Conservation (phyloP, 106 monocot genomes). For the Cymbidium sinense region DNA sequence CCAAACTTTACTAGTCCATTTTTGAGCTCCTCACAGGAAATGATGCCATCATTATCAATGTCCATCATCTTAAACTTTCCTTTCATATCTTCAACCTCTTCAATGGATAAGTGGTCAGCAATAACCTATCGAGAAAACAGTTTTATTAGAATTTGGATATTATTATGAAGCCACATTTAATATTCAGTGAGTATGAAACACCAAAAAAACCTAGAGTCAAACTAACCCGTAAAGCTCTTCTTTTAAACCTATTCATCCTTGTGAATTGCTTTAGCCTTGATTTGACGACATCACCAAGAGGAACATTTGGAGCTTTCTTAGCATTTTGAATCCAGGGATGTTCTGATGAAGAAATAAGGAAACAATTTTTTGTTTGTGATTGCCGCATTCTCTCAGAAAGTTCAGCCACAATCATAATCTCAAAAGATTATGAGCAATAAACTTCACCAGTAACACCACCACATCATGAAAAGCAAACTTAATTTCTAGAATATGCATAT, state of each 20-base stretch:
- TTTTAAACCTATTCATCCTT: constrained; percentile 97
- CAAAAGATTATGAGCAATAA: not conserved
- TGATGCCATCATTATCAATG: constrained; percentile 54
- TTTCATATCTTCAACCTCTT: constrained; percentile 66
- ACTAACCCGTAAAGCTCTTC: constrained; percentile 88
- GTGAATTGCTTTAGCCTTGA: constrained; percentile 97
- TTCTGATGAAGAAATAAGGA: constrained; percentile 28
- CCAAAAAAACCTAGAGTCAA: not conserved
- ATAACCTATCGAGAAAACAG: constrained; percentile 36
- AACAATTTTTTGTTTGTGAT: not conserved
- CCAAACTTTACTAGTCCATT: constrained; percentile 46
- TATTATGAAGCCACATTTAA: not conserved
- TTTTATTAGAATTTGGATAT: not conserved
- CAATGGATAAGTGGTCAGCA: constrained; percentile 58
- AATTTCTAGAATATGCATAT: not conserved
- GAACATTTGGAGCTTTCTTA: constrained; percentile 94
- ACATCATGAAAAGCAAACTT: not conserved
- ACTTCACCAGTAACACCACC: not conserved
- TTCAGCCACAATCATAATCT: not conserved
- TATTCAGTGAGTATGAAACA: not conserved
- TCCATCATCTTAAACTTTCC: constrained; percentile 62
- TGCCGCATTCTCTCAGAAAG: not conserved
- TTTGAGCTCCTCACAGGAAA: constrained; percentile 56
- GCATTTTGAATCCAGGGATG: constrained; percentile 99
- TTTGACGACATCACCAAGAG: constrained; percentile 97